A percentile compares a stretch with the other conserved stretches of the same genome.
Evolutionary conservation across 1,284 basidiomycete species (phyloP).

Genomic region (Puccinia horiana): DNA sequence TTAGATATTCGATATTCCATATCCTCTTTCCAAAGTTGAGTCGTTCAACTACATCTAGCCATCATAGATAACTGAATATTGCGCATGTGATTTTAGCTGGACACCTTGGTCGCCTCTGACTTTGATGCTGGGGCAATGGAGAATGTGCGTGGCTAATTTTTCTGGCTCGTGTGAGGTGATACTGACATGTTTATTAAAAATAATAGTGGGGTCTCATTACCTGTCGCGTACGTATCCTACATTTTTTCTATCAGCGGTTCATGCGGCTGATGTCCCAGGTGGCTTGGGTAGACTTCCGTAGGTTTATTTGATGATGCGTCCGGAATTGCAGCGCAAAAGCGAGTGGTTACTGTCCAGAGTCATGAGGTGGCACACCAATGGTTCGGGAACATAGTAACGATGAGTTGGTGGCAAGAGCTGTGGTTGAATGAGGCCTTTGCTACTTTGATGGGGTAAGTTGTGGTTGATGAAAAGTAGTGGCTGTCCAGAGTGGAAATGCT

Average conservation of each 20-base stretch:
- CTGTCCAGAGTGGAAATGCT: not conserved
- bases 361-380: conserved; percentile 69
- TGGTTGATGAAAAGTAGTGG: not conserved
- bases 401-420: conserved; percentile 53
- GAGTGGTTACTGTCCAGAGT: conserved; percentile 74
- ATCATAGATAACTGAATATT: not conserved
- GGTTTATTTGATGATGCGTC: conserved; percentile 79
- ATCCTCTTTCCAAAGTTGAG: conserved; percentile 76
- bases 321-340: conserved; percentile 75
- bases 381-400: conserved; percentile 83
- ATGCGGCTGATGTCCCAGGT: not conserved
- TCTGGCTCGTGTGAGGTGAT: not conserved
- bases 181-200: conserved; percentile 5
- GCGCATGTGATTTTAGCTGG: conserved; percentile 62
- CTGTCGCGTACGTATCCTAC: conserved; percentile 33
- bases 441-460: conserved; percentile 73
- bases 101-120: conserved; percentile 71
- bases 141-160: conserved; percentile 62
- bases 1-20: conserved; percentile 58
- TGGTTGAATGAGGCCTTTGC: conserved; percentile 76
- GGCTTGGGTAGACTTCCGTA: conserved; percentile 77
- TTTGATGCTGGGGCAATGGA: conserved; percentile 95
- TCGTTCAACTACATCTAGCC: conserved; percentile 50
- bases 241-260: not conserved
- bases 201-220: conserved; percentile 51